phyloP scores from a whole-genome alignment of 768 basidiomycete species.

The Kwoniella bestiolae region DNA sequence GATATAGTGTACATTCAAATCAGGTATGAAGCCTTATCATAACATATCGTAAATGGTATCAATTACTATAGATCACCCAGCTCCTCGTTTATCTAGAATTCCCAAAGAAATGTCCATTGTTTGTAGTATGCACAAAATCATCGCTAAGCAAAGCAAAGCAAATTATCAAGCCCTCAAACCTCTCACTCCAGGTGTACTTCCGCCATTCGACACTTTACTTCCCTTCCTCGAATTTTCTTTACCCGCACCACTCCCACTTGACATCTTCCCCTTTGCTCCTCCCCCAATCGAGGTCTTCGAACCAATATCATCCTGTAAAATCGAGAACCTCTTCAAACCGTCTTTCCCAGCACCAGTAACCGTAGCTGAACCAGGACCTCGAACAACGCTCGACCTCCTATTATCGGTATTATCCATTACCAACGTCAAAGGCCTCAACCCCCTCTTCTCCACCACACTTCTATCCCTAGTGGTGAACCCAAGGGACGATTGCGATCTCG shows the following conservation, averaged over 20 bases:
- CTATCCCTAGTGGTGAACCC: not conserved
- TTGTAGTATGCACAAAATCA: too few relatives aligned
- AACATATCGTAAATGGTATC: too few relatives aligned
- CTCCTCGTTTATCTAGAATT: too few relatives aligned
- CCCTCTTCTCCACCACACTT: slow-evolving; percentile 19
- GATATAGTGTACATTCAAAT: not conserved
- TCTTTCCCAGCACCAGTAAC: not conserved
- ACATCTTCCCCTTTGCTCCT: not conserved
- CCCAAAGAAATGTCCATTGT: too few relatives aligned
- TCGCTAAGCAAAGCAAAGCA: not conserved
- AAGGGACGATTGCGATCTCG: slow-evolving; percentile 5
- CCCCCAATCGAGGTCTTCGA: not conserved
- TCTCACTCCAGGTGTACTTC: not conserved
- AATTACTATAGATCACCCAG: too few relatives aligned
- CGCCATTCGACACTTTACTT: slow-evolving; percentile 5
- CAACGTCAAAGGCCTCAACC: slow-evolving; percentile 28
- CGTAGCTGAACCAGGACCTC: too few relatives aligned
- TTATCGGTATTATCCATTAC: slow-evolving; percentile 11
- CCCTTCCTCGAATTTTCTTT: slow-evolving; percentile 24
- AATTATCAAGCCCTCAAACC: slow-evolving; percentile 16
- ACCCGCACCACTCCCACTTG: slow-evolving; percentile 4
- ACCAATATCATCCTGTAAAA: slow-evolving; percentile 1
- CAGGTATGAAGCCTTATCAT: not conserved
- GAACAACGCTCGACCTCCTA: not conserved
- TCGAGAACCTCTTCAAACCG: not conserved